Conservation (phyloP, 768 basidiomycete genomes). For the Podaxis sp. region DNA sequence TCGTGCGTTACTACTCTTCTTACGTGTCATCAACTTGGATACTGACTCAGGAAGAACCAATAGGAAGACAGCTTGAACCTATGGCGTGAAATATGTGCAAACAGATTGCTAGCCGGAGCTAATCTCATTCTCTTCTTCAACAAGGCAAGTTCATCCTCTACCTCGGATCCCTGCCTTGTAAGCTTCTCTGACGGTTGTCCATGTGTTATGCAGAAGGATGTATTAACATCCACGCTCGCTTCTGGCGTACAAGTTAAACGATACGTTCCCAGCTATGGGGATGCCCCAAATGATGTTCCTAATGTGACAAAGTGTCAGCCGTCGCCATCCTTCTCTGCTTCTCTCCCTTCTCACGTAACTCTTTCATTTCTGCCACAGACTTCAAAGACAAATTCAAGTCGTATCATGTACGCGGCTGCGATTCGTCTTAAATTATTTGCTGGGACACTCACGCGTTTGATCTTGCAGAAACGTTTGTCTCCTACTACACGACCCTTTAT, state of each 20-base stretch:
- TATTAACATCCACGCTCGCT: conserved; percentile 53
- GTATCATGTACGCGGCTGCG: conserved; percentile 51
- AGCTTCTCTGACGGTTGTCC: neutral
- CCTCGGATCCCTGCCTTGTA: neutral
- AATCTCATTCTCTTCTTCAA: conserved; percentile 78
- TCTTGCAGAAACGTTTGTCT: conserved; percentile 51
- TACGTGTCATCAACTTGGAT: neutral
- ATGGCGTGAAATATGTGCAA: conserved; percentile 71
- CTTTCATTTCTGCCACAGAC: conserved; percentile 36
- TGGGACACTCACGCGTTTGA: neutral
- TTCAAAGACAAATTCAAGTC: conserved; percentile 68
- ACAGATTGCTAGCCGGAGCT: conserved; percentile 56
- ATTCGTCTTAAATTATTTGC: neutral
- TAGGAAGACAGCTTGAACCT: conserved; percentile 75
- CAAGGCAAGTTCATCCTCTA: conserved; percentile 43
- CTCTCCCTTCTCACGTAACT: neutral
- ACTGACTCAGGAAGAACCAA: neutral
- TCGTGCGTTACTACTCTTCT: conserved; percentile 37
- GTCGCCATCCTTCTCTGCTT: neutral
- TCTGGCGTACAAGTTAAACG: conserved; percentile 55
- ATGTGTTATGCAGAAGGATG: conserved; percentile 39
- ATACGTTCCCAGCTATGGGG: conserved; percentile 63
- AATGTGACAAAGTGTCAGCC: conserved; percentile 64
- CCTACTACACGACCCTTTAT: conserved; percentile 60
- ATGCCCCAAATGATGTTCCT: conserved; percentile 55